Base-by-base conservation (phyloP, 2,329 filamentous ascomycete species). In the Harringtonia lauricola region DNA sequence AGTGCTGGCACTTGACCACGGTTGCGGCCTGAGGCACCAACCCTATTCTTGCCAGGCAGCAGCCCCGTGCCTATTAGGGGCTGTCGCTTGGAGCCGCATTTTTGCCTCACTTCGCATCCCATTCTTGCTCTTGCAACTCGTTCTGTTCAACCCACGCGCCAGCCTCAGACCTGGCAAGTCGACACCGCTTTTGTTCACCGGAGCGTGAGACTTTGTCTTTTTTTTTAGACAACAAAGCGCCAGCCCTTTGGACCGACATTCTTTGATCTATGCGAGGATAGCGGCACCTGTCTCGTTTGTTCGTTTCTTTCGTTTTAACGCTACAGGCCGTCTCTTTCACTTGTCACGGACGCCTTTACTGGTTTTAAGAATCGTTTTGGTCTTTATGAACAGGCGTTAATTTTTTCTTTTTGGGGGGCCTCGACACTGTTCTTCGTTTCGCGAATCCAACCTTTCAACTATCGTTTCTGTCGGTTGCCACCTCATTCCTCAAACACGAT, bases 261-360 rank as follows among this genome's bases (percentile, higher is more conserved):
- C 19, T 22, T 24, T 45, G 38, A 26, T 39, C 38, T 39, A 31
- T 39, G 28, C 24, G 24, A 26, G 24, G 10, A 26, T 26, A 26
- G 7, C 24, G 24, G 24, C 6, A 26, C 24, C n/a, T n/a, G n/a
- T n/a, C 39, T 19, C 15, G 36, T 13, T 7, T 38, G 15, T 21
- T 26, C 14, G 36, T 4, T 19, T 33, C 36, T 40, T 38, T 8
- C 19, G n/a, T 38, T 43, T 29, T 34, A n/a, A 17, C 24, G 24
- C 24, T 26, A 6, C 24, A 26, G 24, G 24, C 24, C 10, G 24
- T 10, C 24, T 26, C 24, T 26, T 26, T 26, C 24, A 7, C 38
- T 22, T 21, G 18, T 22, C 39, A 34, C 68, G 68, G 76, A 80
- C 70, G 67, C 76, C 76, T 80, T 80, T 55, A 76, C 68, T 80